Percentiles rank a stretch among this genome's conserved stretches.
Conservation (phyloP, 345 rosid genomes). For the Turnera subulata region DNA sequence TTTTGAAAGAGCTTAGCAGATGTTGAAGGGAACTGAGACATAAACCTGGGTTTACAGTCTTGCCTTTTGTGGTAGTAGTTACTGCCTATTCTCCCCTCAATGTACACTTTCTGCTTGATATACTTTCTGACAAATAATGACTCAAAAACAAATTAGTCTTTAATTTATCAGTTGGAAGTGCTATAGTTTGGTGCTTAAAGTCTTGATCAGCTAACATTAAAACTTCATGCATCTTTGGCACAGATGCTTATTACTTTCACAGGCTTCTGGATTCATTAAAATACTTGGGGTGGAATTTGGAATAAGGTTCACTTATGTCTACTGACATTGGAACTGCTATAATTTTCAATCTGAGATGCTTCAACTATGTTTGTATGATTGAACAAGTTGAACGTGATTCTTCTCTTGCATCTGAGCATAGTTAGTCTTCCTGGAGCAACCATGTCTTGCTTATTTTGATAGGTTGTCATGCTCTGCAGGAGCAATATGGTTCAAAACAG, state of each 20-base stretch:
- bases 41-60: background rate
- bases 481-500: conserved; percentile 43
- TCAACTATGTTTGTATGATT: too few species aligned
- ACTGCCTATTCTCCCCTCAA: background rate
- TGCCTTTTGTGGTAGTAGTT: background rate
- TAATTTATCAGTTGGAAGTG: too few species aligned
- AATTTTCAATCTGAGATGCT: too few species aligned
- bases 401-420: background rate
- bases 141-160: too few species aligned
- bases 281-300: too few species aligned
- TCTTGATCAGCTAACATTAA: too few species aligned
- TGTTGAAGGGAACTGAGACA: background rate
- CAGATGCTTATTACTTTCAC: too few species aligned
- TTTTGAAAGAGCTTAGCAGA: background rate
- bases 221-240: too few species aligned
- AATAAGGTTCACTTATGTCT: too few species aligned
- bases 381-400: background rate
- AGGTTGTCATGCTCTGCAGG: conserved; percentile 42
- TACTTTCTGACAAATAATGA: background rate
- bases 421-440: background rate
- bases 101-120: background rate
- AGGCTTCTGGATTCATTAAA: too few species aligned
- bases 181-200: too few species aligned
- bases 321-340: too few species aligned
- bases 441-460: conserved; percentile 11